Evolutionary conservation across 306 rosid genomes (phyloP).

Genomic region (Cicer bijugum): DNA sequence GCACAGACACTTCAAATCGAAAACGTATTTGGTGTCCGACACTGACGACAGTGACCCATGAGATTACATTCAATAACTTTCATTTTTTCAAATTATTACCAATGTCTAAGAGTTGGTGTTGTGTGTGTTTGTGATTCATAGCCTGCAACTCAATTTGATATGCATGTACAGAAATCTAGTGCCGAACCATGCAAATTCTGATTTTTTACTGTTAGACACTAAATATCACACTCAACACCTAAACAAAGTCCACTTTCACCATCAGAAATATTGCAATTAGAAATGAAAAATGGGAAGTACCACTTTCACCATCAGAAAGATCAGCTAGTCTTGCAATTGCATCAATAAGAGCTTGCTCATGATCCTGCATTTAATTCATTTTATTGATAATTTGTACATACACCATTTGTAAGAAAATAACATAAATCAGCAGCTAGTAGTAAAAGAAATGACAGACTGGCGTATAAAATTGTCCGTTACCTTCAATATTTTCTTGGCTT

Average conservation of each 20-base stretch:
- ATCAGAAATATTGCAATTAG: neutral
- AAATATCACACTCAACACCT: neutral
- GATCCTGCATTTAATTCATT: conserved; percentile 64
- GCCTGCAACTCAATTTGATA: neutral
- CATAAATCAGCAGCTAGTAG: neutral
- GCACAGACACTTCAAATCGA: too few relatives aligned
- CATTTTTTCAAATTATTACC: too few relatives aligned
- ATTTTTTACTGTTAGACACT: neutral
- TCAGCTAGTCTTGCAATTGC: conserved; percentile 79
- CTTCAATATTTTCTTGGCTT: conserved; percentile 81
- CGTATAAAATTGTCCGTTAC: conserved; percentile 48
- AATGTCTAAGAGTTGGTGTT: too few relatives aligned
- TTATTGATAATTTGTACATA: conserved; percentile 3
- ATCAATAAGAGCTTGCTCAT: conserved; percentile 86
- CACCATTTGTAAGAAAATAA: conserved; percentile 7
- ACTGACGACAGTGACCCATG: too few relatives aligned
- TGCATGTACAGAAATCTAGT: conserved; percentile 1
- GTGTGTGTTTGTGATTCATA: too few relatives aligned
- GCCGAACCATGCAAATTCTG: neutral
- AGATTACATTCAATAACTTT: too few relatives aligned
- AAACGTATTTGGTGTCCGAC: too few relatives aligned
- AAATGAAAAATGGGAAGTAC: conserved; percentile 50
- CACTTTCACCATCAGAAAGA: conserved; percentile 85
- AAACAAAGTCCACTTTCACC: neutral
- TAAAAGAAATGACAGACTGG: conserved; percentile 19